Percentiles rank a stretch among this genome's conserved stretches.
Conservation (phyloP, 768 basidiomycete species). For the Kwoniella sp. region DNA sequence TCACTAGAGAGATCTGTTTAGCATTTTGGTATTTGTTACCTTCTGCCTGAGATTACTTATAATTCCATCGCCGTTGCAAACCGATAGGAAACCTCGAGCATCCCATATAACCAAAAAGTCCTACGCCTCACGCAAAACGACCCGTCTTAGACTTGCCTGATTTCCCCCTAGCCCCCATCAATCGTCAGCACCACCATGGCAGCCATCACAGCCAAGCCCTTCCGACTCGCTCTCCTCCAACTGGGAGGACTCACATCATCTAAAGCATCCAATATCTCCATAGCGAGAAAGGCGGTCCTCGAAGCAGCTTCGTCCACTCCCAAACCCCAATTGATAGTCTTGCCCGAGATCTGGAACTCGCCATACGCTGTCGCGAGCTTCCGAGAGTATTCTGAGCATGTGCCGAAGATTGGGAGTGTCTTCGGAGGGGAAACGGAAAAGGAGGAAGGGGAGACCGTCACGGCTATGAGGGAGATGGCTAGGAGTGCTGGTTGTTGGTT, state of each 20-base stretch:
- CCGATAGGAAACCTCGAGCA: too few species aligned
- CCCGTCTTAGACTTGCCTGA: too few species aligned
- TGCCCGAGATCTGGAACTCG: conserved; percentile 59
- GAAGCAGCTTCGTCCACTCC: conserved; percentile 57
- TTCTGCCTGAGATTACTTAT: too few species aligned
- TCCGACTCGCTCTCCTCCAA: conserved; percentile 86
- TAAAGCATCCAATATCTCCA: conserved; percentile 75
- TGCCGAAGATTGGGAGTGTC: conserved; percentile 31
- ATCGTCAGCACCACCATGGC: too few species aligned
- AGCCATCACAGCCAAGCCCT: conserved; percentile 63
- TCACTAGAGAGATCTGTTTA: too few species aligned
- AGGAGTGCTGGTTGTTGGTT: conserved; percentile 80
- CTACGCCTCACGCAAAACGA: too few species aligned
- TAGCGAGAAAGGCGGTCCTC: conserved; percentile 78
- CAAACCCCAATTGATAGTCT: conserved; percentile 45
- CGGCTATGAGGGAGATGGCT: conserved; percentile 77
- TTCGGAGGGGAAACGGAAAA: conserved; percentile 8
- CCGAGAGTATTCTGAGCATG: conserved; percentile 73
- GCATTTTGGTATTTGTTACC: too few species aligned
- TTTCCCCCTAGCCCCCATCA: too few species aligned
- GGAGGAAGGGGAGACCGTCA: conserved; percentile 65
- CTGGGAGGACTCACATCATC: conserved; percentile 71
- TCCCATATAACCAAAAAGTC: too few species aligned
- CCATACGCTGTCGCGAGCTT: conserved; percentile 64
- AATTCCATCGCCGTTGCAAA: too few species aligned